Evolutionary conservation across 768 basidiomycete species (phyloP), one percentile per base, ranked within the genome.

Genomic region (Rossbeevera mucosa): DNA sequence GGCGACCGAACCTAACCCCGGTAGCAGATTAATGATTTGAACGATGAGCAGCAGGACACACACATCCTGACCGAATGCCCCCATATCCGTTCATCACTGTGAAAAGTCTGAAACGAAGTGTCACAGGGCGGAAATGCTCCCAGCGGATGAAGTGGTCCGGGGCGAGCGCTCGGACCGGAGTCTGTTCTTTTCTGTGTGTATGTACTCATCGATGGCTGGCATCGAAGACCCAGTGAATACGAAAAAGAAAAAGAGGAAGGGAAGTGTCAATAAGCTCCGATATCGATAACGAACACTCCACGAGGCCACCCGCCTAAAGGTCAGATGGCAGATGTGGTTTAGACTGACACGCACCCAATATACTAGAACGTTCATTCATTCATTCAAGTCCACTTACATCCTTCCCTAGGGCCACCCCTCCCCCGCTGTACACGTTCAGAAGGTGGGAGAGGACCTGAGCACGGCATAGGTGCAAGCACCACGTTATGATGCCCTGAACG

Each of bases 31-130:
- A 42, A 29, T 53, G 29, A 21, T 12, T 13, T n/a, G 5, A n/a
- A 14, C 29, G 21, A 33, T 22, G n/a, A 16, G 21, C 7, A 7
- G 11, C 8, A 36, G 33, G 31, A n/a, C 31, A 33, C 16, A 33
- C 31, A 33, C 16, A 33, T 16, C 31, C 33, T 16, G 12, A 13
- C 44, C 8, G 4, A 22, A 46, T 28, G 9, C 11, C n/a, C 4
- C 50, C 50, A 59, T 59, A 59, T 59, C 58, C 53, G 58, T 44
- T 13, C 36, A 59, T 59, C 58, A 45, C 38, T 55, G 20, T n/a
- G 33, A 25, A 46, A 45, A 18, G 20, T 6, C 5, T 20, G 7
- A 18, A 2, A 21, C 20, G 11, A 12, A 11, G 8, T 5, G 26
- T 29, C 18, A 18, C 30, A 14, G n/a, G 13, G 16, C 40, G 52